Conservation (phyloP, 805 yeast genomes). For the Wickerhamomyces xylosicus region DNA sequence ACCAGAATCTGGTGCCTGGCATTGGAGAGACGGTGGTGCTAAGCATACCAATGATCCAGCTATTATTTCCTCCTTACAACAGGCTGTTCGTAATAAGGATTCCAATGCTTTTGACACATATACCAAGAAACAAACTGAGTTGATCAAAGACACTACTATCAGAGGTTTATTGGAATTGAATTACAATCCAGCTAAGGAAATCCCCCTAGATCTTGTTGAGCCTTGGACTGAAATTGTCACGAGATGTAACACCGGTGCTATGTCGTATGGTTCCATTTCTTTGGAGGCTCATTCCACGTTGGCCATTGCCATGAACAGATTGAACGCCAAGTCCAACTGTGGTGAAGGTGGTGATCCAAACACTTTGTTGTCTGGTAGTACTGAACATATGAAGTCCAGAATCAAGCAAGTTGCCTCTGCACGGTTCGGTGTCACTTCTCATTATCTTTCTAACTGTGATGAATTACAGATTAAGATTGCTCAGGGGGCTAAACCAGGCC, state of each 20-base stretch:
- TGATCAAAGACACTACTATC: constrained; percentile 84
- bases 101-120: constrained; percentile 88
- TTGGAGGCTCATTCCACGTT: constrained; percentile 97
- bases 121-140: constrained; percentile 82
- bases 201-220: constrained; percentile 95
- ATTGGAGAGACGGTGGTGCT: constrained; percentile 98
- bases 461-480: constrained; percentile 98
- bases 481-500: constrained; percentile 99
- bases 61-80: constrained; percentile 92
- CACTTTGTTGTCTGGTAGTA: constrained; percentile 70
- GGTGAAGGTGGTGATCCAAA: constrained; percentile 99
- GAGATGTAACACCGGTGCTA: constrained; percentile 97
- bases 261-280: constrained; percentile 98
- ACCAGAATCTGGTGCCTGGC: constrained; percentile 95
- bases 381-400: constrained; percentile 96
- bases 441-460: constrained; percentile 91
- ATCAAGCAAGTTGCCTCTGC: constrained; percentile 98
- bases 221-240: constrained; percentile 99
- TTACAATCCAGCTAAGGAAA: constrained; percentile 55
- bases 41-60: constrained; percentile 91
- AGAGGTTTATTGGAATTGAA: constrained; percentile 93
- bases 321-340: constrained; percentile 95
- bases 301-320: constrained; percentile 96
- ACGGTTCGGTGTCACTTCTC: constrained; percentile 94
- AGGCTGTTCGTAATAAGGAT: constrained; percentile 96